Conservation (phyloP, 2,329 filamentous ascomycete genomes). For the Neonectria punicea region DNA sequence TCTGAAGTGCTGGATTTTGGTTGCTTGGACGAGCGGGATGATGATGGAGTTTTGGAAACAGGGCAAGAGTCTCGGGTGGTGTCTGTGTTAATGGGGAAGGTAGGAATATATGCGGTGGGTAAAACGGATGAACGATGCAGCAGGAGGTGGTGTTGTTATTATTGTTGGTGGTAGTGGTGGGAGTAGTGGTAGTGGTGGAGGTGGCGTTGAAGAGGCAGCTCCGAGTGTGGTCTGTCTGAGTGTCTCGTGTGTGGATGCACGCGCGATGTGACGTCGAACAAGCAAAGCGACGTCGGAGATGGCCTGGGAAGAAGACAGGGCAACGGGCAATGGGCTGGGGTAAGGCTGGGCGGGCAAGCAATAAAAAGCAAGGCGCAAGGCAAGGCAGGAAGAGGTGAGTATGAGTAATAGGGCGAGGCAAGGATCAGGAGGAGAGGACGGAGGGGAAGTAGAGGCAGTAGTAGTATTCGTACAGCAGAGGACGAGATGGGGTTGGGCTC, state of each 20-base stretch:
- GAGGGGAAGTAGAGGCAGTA: conserved; percentile 10
- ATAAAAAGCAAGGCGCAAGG: conserved; percentile 23
- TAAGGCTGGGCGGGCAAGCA: conserved; percentile 21
- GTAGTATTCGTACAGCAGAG: conserved; percentile 19
- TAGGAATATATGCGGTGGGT: background rate
- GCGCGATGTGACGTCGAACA: conserved; percentile 29
- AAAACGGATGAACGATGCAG: conserved; percentile 23
- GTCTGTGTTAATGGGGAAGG: background rate
- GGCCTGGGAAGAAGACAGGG: conserved; percentile 30
- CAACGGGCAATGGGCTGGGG: conserved; percentile 21
- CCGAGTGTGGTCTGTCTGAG: conserved; percentile 17
- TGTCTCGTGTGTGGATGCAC: conserved; percentile 28
- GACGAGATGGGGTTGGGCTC: conserved; percentile 31
- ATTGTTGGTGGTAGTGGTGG: conserved; percentile 5
- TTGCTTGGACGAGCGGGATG: background rate
- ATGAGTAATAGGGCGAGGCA: conserved; percentile 10
- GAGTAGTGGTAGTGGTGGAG: conserved; percentile 30
- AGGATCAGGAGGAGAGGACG: conserved; percentile 16
- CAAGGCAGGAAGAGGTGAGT: background rate
- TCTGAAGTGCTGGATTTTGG: background rate
- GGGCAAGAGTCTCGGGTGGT: background rate
- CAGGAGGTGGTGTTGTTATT: conserved; percentile 32
- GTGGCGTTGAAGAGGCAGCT: conserved; percentile 36
- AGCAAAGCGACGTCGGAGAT: conserved; percentile 28
- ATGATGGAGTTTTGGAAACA: background rate